phyloP scores from a whole-genome alignment of 495 filamentous ascomycete species.

The Aspergillus saccharolyticus region DNA sequence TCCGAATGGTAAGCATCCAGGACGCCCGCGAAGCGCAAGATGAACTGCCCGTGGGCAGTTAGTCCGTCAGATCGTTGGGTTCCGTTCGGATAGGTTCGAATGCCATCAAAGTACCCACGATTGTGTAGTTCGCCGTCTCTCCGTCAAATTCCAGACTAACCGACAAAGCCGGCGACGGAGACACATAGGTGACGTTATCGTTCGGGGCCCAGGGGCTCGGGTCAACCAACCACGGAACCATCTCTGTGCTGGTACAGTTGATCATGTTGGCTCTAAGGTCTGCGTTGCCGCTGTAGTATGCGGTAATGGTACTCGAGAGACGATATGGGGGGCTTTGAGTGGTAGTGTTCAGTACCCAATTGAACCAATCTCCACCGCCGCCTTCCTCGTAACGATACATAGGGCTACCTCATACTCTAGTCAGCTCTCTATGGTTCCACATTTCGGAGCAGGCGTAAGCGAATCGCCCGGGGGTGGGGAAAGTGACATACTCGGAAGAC shows the following conservation, averaged over 20 bases:
- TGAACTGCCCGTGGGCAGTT: not conserved
- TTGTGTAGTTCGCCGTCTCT: not conserved
- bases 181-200: not conserved
- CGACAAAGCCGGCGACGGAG: not conserved
- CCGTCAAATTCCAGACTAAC: not conserved
- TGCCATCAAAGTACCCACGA: not conserved
- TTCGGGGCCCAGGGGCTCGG: not conserved
- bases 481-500: not conserved
- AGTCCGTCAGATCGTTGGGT: too few relatives aligned
- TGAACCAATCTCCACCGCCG: not conserved
- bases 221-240: not conserved
- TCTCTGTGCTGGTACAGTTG: not conserved
- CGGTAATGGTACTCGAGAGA: not conserved
- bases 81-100: too few relatives aligned
- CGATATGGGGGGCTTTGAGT: not conserved
- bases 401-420: not conserved
- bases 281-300: not conserved
- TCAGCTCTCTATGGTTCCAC: too few relatives aligned
- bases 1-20: slow-evolving; percentile 18
- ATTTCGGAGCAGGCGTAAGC: too few relatives aligned
- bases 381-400: not conserved
- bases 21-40: not conserved
- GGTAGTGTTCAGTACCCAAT: not conserved
- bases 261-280: not conserved
- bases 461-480: not conserved